phyloP scores from a whole-genome alignment of 495 filamentous ascomycete genomes.

The Xylaria telfairii region DNA sequence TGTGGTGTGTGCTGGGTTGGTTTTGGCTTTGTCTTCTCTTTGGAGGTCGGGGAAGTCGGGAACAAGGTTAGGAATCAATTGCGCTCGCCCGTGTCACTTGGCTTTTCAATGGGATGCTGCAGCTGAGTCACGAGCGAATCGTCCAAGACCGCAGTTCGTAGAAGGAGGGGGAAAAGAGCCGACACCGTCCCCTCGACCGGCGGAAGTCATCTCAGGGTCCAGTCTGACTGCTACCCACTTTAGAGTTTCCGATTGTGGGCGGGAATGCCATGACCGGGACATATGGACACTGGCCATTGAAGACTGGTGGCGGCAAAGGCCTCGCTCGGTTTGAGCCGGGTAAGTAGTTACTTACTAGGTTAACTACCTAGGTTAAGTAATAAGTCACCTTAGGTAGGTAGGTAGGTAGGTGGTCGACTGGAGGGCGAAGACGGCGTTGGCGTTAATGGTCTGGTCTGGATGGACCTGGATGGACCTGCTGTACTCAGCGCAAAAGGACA shows the following conservation, averaged over 20 bases:
- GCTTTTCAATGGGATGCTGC: slow-evolving; percentile 4
- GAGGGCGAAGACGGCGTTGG: slow-evolving; percentile 17
- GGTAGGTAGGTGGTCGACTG: too few species aligned
- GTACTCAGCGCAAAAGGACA: background rate
- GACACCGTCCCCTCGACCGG: slow-evolving; percentile 14
- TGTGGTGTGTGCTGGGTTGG: background rate
- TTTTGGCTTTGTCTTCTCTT: background rate
- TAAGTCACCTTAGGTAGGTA: too few species aligned
- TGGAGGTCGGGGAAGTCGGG: background rate
- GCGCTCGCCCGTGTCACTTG: background rate
- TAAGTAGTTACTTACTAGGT: too few species aligned
- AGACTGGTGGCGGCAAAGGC: background rate
- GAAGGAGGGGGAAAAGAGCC: background rate
- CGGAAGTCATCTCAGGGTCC: background rate
- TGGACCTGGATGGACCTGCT: background rate
- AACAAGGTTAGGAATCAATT: background rate
- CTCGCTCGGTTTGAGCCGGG: slow-evolving; percentile 8
- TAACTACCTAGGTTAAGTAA: too few species aligned
- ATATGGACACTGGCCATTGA: background rate
- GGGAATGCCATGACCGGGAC: background rate
- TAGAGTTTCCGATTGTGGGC: background rate
- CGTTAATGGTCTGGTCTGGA: too few species aligned
- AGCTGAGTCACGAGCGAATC: slow-evolving; percentile 8
- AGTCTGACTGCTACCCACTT: background rate
- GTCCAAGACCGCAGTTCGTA: background rate